phyloP scores from a whole-genome alignment of 148 eudicot genomes.

The Rhododendron williamsianum region DNA sequence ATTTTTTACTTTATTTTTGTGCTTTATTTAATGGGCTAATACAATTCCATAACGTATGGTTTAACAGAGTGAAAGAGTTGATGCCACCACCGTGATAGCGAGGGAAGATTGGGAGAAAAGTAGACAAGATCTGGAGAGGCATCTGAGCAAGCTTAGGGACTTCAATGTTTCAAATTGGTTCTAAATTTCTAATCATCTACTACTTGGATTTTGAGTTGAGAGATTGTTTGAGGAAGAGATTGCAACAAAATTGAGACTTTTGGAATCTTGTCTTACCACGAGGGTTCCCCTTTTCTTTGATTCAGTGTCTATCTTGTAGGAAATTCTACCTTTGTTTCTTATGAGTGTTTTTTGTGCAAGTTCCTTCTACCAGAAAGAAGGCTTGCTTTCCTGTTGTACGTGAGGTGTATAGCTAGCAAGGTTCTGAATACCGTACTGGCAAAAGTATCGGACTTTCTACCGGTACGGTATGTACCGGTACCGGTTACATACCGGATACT shows the following conservation, averaged over 20 bases:
- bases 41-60: conserved; percentile 14
- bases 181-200: conserved; percentile 19
- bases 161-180: conserved; percentile 91
- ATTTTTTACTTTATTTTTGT: neutral
- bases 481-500: no score
- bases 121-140: conserved; percentile 86
- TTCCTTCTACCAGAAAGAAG: neutral
- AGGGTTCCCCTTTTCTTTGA: neutral
- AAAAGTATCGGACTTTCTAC: no score
- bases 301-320: neutral
- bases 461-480: no score
- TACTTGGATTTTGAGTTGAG: neutral
- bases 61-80: conserved; percentile 67
- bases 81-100: conserved; percentile 76
- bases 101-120: conserved; percentile 77
- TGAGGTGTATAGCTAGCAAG: neutral
- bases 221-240: neutral
- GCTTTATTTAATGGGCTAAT: neutral
- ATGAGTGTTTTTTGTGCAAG: neutral
- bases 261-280: neutral
- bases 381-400: neutral
- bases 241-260: neutral
- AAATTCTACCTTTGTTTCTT: neutral
- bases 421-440: no score
- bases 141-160: conserved; percentile 81